Percentiles rank a stretch among this genome's conserved stretches.
These are phyloP conservation scores for Dactylellina drechsleri DNA, from an alignment of 2,329 filamentous ascomycete genomes.

Conservation along the genomic window DNA sequence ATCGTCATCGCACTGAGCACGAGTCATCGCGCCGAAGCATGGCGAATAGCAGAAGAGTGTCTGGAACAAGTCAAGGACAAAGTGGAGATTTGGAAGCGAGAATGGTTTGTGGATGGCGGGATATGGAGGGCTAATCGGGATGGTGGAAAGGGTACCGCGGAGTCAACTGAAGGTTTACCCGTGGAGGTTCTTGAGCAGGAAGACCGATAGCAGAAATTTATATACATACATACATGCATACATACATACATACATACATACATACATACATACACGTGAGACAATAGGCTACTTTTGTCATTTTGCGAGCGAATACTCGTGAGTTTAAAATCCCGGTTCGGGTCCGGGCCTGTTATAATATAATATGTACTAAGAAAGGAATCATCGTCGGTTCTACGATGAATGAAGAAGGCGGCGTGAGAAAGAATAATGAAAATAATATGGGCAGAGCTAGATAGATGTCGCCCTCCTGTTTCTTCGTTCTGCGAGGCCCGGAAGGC, in stretches of 20 bases:
- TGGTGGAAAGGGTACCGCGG: conserved; percentile 67
- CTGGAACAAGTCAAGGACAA: conserved; percentile 84
- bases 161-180: conserved; percentile 5
- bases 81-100: conserved; percentile 95
- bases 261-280: too few relatives aligned
- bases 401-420: too few relatives aligned
- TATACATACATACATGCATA: too few relatives aligned
- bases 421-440: too few relatives aligned
- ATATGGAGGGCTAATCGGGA: conserved; percentile 91
- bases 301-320: too few relatives aligned
- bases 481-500: not conserved
- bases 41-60: conserved; percentile 87
- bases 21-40: conserved; percentile 83
- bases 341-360: too few relatives aligned
- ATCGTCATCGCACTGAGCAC: conserved; percentile 88
- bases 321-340: too few relatives aligned
- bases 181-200: conserved; percentile 41
- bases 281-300: too few relatives aligned
- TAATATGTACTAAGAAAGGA: too few relatives aligned
- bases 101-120: conserved; percentile 80
- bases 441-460: too few relatives aligned
- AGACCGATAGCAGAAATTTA: conserved; percentile 17
- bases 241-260: too few relatives aligned
- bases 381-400: too few relatives aligned
- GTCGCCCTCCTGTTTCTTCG: not conserved